Evolutionary conservation across 371 early-diverging fungal genomes (phyloP).

Genomic region (Mucor lusitanicus): DNA sequence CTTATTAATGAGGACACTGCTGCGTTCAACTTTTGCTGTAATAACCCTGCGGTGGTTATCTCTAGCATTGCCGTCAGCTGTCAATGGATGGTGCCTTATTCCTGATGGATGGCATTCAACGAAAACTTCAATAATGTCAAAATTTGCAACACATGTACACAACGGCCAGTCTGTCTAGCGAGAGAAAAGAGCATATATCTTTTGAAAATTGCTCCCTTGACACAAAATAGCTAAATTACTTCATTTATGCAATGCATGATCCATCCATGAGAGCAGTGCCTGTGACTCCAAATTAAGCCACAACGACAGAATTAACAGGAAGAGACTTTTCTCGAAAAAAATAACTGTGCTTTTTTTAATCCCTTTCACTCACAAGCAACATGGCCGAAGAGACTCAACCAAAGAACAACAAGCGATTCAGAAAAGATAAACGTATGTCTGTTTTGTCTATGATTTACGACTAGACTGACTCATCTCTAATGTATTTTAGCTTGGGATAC

Average conservation of each 20-base stretch:
- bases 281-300: constrained; percentile 3
- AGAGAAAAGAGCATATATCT: background rate
- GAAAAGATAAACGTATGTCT: constrained; percentile 45
- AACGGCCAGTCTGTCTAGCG: background rate
- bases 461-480: background rate
- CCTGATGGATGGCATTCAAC: background rate
- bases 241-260: background rate
- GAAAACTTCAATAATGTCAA: too few species aligned
- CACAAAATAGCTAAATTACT: background rate
- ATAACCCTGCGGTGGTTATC: too few species aligned
- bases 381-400: constrained; percentile 19
- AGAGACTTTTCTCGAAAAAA: background rate
- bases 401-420: constrained; percentile 35
- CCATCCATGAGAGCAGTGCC: background rate
- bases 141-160: too few species aligned
- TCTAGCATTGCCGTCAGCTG: too few species aligned
- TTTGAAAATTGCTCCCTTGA: background rate
- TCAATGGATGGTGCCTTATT: too few species aligned
- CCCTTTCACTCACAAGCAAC: background rate
- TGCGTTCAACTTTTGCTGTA: too few species aligned
- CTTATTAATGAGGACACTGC: too few species aligned
- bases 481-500: constrained; percentile 81
- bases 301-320: background rate
- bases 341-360: background rate
- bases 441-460: background rate